Evolutionary conservation across 2,329 filamentous ascomycete species (phyloP).

Genomic region (Penicillium sp.): DNA sequence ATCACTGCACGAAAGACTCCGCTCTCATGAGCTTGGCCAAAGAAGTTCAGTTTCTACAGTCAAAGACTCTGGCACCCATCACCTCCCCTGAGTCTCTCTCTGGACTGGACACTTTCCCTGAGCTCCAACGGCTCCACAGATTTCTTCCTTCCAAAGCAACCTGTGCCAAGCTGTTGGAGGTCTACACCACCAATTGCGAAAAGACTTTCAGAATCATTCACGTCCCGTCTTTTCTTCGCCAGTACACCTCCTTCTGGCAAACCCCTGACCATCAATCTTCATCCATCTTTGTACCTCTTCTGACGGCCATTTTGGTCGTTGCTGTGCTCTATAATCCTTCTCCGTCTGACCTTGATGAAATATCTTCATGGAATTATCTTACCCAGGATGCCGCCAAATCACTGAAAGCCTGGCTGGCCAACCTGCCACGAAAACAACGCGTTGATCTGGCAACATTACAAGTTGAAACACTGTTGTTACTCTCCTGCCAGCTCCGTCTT

Average conservation of each 20-base stretch:
- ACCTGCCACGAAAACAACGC: conserved; percentile 23
- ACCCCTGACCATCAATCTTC: conserved; percentile 8
- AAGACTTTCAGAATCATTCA: conserved; percentile 24
- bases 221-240: conserved; percentile 21
- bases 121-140: conserved; percentile 13
- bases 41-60: conserved; percentile 29
- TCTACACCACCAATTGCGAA: conserved; percentile 25
- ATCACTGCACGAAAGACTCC: conserved; percentile 20
- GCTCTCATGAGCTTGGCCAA: conserved; percentile 21
- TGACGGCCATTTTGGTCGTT: conserved; percentile 20
- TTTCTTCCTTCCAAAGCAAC: conserved; percentile 18
- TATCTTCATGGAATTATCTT: conserved; percentile 22
- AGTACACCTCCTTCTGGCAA: conserved; percentile 22
- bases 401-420: conserved; percentile 20
- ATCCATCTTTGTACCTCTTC: conserved; percentile 18
- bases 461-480: conserved; percentile 17
- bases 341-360: conserved; percentile 1
- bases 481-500: conserved; percentile 18
- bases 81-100: conserved; percentile 20
- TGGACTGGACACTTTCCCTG: conserved; percentile 16
- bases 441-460: conserved; percentile 25
- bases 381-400: conserved; percentile 12
- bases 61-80: conserved; percentile 14
- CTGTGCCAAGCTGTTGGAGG: conserved; percentile 20
- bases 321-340: conserved; percentile 7